Base-by-base conservation (phyloP, 2,329 filamentous ascomycete species). In the Aspergillus fijiensis region DNA sequence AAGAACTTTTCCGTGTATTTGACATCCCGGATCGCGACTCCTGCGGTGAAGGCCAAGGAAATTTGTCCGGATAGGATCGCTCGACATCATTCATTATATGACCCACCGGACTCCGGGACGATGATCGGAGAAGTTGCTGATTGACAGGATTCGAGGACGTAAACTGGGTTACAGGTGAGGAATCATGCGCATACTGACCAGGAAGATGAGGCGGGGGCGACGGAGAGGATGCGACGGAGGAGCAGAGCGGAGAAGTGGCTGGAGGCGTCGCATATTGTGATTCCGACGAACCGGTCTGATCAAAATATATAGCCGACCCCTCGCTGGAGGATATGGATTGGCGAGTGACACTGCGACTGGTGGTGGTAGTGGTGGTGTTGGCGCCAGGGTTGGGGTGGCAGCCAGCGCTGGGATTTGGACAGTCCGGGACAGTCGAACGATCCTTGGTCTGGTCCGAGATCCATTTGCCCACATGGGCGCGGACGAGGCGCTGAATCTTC, bases 361-460 rank as follows among this genome's bases (percentile, higher is more conserved):
- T 45, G 39, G 27, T 29, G 39, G 5, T 42, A 16, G 27, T 27
- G 27, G 39, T 42, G 39, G 39, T 9, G 39, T 45, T 12, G 14
- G 39, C 14, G 16, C 39, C 39, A 9, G 14, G 0, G 14, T 45
- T 6, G 14, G 39, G 14, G 39, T n/a, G 7, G 39, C 39, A 45
- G n/a, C 39, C 14, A 9, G 12, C 39, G 7, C 10, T 59, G 23
- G 21, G 47, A 6, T 62, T 59, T 27, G 62, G 58, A 6, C 57
- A 39, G 23, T 63, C 61, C 11, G 57, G 48, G 48, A 51, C 64
- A 9, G 59, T 50, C 11, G 64, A 60, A 51, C 70, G 70, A 31
- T 72, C 70, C 60, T 70, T 74, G 33, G 71, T 73, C 55, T 74
- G 72, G 21, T 71, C 69, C 55, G 72, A 74, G 50, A 74, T 74